Base-by-base conservation (phyloP, 1,139 yeast species). In the Scheffersomyces segobiensis region DNA sequence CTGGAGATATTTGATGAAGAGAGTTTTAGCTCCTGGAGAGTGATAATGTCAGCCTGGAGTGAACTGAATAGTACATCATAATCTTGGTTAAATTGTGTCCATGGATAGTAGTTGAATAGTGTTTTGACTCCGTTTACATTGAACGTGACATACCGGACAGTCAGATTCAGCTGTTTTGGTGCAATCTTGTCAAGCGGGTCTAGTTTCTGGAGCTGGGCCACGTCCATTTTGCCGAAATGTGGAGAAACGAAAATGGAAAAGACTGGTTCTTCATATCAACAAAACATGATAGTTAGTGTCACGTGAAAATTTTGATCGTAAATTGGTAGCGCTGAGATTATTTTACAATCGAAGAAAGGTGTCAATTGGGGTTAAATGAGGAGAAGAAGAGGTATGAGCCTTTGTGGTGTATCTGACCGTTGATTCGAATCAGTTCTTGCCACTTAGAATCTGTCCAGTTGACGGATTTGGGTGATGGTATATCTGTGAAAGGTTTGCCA, bases 41-140 rank as follows among this genome's bases (percentile, higher is more conserved):
- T 84, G 18, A 93, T 77, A 18, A 95, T 77, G 70, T 95, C 98
- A 0, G 89, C 92, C n/a, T 82, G 68, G 60, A 95, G 73, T 49
- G 74, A 68, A 6, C 75, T 71, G 62, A 93, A 88, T 67, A 89
- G 79, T 24, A 59, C 69, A 52, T 76, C 76, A 56, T 87, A 79
- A 10, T 84, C 79, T 22, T 80, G 76, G 59, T 82, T 67, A 50
- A 73, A 74, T 46, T 79, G 75, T 59, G 85, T 87, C 95, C 97
- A 93, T 1, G 98, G 98, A 62, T 87, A 84, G 68, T 91, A 92
- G 66, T 90, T 88, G 69, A 88, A 85, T 12, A 93, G 73, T 0
- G 97, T 92, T 59, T 91, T 86, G 57, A 87, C 74, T 0, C 98
- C 98, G 66, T 95, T 93, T 52, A 93, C 90, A 69, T 93, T 93